These are phyloP conservation scores for Fusarium cyanostomum DNA, from an alignment of 2,329 filamentous ascomycete genomes.

Conservation along the genomic window DNA sequence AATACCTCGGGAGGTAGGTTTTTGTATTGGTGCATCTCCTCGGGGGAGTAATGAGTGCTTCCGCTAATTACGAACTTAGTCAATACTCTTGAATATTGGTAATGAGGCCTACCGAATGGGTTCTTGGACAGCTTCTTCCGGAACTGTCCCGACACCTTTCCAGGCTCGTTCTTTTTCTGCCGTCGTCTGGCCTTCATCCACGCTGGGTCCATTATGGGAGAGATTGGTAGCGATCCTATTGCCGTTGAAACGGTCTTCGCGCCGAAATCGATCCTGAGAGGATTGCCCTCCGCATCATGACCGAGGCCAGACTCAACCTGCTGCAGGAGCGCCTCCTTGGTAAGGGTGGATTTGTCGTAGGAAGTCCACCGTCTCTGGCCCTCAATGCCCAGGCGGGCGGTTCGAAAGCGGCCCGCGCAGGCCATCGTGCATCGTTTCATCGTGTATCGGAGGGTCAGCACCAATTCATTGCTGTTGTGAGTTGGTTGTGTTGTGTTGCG, in stretches of 20 bases:
- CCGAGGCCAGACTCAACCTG: conserved; percentile 48
- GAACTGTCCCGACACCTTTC: conserved; percentile 54
- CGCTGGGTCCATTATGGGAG: conserved; percentile 62
- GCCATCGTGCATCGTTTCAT: conserved; percentile 44
- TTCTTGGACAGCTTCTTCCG: conserved; percentile 69
- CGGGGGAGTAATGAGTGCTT: conserved; percentile 67
- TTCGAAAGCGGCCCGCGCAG: conserved; percentile 22
- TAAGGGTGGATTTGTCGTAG: conserved; percentile 45
- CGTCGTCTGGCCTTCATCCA: conserved; percentile 58
- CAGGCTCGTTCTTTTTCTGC: conserved; percentile 52
- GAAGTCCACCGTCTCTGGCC: conserved; percentile 46
- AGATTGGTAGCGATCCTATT: conserved; percentile 60
- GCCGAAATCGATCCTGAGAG: conserved; percentile 50
- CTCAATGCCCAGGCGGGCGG: neutral
- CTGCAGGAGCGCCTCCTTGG: conserved; percentile 43
- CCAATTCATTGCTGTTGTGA: conserved; percentile 27
- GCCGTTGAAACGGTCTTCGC: conserved; percentile 57
- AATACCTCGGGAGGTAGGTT: conserved; percentile 64
- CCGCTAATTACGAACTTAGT: conserved; percentile 55
- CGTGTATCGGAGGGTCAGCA: conserved; percentile 10
- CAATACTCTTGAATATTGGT: neutral
- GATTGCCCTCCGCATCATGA: conserved; percentile 42
- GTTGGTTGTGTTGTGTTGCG: neutral
- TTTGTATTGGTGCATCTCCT: conserved; percentile 64
- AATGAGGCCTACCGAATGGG: conserved; percentile 64